phyloP scores from a whole-genome alignment of 805 yeast genomes.

The Nakazawaea wyomingensis region DNA sequence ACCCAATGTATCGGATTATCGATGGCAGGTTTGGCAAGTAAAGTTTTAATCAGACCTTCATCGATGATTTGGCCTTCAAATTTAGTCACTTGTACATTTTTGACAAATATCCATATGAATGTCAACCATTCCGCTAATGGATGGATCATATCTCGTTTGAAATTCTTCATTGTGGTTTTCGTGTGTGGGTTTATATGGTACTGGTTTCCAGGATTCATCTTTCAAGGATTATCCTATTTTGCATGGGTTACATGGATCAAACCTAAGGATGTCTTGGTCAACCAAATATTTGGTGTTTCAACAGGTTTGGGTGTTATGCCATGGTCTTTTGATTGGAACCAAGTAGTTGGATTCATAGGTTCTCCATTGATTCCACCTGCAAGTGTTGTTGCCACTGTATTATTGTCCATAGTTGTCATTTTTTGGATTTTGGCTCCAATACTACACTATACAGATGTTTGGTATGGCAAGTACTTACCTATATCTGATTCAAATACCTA shows the following conservation, averaged over 20 bases:
- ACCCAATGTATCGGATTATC: constrained; percentile 66
- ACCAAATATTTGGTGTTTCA: constrained; percentile 57
- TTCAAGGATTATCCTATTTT: constrained; percentile 53
- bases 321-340: constrained; percentile 65
- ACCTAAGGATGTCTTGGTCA: constrained; percentile 55
- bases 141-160: constrained; percentile 53
- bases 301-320: constrained; percentile 65
- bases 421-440: constrained; percentile 53
- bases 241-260: constrained; percentile 64
- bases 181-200: constrained; percentile 40
- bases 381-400: constrained; percentile 36
- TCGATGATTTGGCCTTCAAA: constrained; percentile 70
- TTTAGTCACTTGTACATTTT: constrained; percentile 54
- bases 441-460: constrained; percentile 45
- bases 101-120: constrained; percentile 45
- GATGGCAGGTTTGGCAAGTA: constrained; percentile 57
- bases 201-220: constrained; percentile 59
- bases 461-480: constrained; percentile 59
- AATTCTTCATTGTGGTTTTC: constrained; percentile 41
- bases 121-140: constrained; percentile 50
- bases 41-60: constrained; percentile 57
- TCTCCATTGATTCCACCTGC: constrained; percentile 64
- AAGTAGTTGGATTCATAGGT: constrained; percentile 38
- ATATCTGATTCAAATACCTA: constrained; percentile 44
- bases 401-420: constrained; percentile 42